A percentile compares a stretch with the other conserved stretches of the same genome.
Evolutionary conservation across 2,329 filamentous ascomycete genomes (phyloP).

Genomic region (Macroventuria anomochaeta): DNA sequence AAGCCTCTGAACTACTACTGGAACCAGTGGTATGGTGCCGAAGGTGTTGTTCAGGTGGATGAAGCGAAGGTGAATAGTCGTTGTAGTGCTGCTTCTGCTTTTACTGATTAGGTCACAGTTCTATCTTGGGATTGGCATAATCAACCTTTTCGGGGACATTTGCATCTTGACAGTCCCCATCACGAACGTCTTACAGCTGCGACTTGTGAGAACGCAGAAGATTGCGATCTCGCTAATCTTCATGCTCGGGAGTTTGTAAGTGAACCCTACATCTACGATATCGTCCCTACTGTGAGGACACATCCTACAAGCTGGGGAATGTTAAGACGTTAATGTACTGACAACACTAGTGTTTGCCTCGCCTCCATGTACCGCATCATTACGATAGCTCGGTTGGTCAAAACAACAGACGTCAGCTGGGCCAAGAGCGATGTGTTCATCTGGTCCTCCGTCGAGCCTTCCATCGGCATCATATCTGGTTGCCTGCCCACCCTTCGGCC

Average conservation of each 20-base stretch:
- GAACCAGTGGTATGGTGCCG: constrained; percentile 27
- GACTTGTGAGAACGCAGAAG: constrained; percentile 30
- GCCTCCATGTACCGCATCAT: constrained; percentile 38
- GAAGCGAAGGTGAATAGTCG: constrained; percentile 25
- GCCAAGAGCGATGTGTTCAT: constrained; percentile 40
- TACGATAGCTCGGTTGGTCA: constrained; percentile 28
- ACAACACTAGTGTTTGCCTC: constrained; percentile 28
- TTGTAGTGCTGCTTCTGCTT: no score
- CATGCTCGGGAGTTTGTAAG: constrained; percentile 35
- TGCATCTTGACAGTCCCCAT: constrained; percentile 23
- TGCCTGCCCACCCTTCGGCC: constrained; percentile 35
- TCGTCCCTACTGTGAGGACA: neutral
- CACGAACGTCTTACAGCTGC: constrained; percentile 17
- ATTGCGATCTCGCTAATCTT: constrained; percentile 33
- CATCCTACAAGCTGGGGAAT: neutral
- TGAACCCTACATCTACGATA: neutral
- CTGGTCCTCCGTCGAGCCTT: constrained; percentile 36
- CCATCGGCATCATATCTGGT: constrained; percentile 36
- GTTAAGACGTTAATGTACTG: no score
- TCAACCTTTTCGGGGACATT: constrained; percentile 35
- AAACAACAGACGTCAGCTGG: constrained; percentile 32
- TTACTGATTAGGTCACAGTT: constrained; percentile 22
- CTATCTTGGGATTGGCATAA: constrained; percentile 32
- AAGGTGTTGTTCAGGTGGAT: constrained; percentile 25
- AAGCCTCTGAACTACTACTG: constrained; percentile 28